Evolutionary conservation across 169 alveolate genomes (phyloP).

Genomic region (Ophryocystis elektroscirrha): DNA sequence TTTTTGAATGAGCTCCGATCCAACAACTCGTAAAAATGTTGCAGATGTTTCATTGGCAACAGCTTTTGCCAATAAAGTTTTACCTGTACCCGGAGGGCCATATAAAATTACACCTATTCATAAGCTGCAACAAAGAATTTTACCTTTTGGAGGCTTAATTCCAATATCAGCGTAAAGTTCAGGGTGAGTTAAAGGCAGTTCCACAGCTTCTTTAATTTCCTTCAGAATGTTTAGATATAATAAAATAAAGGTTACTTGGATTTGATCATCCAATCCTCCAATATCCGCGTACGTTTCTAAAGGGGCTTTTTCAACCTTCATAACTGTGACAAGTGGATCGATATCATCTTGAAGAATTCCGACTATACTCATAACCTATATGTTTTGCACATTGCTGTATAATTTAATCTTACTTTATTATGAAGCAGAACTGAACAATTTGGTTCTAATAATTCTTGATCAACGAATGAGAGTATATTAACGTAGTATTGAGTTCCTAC

Average conservation of each 20-base stretch:
- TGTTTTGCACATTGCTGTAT: neutral
- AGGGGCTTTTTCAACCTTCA: slow-evolving; percentile 95
- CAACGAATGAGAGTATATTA: slow-evolving; percentile 85
- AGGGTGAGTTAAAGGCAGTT: slow-evolving; percentile 92
- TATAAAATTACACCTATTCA: slow-evolving; percentile 38
- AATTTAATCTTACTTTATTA: slow-evolving; percentile 40
- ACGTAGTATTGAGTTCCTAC: slow-evolving; percentile 95
- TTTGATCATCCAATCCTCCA: slow-evolving; percentile 95
- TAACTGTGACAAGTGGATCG: slow-evolving; percentile 81
- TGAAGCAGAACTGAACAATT: slow-evolving; percentile 88
- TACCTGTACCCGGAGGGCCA: slow-evolving; percentile 86
- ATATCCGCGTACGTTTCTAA: slow-evolving; percentile 95
- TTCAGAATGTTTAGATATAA: slow-evolving; percentile 1
- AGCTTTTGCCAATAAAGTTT: slow-evolving; percentile 74
- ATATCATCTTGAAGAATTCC: slow-evolving; percentile 93
- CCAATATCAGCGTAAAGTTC: slow-evolving; percentile 97
- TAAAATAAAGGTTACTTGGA: slow-evolving; percentile 40
- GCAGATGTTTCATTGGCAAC: slow-evolving; percentile 94
- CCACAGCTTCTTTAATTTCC: slow-evolving; percentile 73
- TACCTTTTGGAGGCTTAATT: slow-evolving; percentile 77
- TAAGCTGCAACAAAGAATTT: slow-evolving; percentile 3
- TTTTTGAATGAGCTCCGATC: slow-evolving; percentile 93
- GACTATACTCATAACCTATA: slow-evolving; percentile 69
- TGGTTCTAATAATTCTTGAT: slow-evolving; percentile 86
- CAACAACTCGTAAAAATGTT: slow-evolving; percentile 93